Conservation (phyloP, 2,329 filamentous ascomycete genomes). For the Harringtonia lauricola region DNA sequence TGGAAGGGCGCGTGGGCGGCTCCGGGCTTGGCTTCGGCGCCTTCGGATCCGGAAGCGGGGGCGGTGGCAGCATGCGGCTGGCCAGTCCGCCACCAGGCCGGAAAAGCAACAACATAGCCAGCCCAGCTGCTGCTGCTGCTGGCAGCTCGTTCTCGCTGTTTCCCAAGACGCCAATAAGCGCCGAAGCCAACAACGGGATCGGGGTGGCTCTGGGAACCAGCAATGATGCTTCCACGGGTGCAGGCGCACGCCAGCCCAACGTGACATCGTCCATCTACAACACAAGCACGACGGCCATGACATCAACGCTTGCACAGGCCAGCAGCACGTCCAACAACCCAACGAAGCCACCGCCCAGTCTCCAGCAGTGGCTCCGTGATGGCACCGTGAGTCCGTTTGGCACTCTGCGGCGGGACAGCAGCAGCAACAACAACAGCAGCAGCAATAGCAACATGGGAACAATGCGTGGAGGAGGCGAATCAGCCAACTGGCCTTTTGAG, state of each 20-base stretch:
- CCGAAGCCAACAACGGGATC: background rate
- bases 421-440: too few relatives aligned
- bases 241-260: background rate
- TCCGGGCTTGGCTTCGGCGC: conserved; percentile 11
- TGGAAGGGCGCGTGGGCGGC: background rate
- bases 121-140: background rate
- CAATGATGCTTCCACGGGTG: background rate
- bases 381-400: conserved; percentile 24
- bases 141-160: conserved; percentile 15
- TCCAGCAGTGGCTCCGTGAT: conserved; percentile 22
- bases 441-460: background rate
- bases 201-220: conserved; percentile 1
- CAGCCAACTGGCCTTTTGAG: conserved; percentile 7
- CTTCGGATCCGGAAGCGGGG: conserved; percentile 9
- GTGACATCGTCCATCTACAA: conserved; percentile 5
- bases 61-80: conserved; percentile 5
- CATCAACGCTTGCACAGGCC: conserved; percentile 5
- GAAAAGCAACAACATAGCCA: conserved; percentile 2
- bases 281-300: conserved; percentile 3
- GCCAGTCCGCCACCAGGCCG: conserved; percentile 6
- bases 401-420: conserved; percentile 14
- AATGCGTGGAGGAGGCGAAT: too few relatives aligned
- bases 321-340: conserved; percentile 2
- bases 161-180: conserved; percentile 10
- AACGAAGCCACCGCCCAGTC: conserved; percentile 12